Conservation (phyloP, 352 stramenopile species). For the Globisporangium uncinulatum region DNA sequence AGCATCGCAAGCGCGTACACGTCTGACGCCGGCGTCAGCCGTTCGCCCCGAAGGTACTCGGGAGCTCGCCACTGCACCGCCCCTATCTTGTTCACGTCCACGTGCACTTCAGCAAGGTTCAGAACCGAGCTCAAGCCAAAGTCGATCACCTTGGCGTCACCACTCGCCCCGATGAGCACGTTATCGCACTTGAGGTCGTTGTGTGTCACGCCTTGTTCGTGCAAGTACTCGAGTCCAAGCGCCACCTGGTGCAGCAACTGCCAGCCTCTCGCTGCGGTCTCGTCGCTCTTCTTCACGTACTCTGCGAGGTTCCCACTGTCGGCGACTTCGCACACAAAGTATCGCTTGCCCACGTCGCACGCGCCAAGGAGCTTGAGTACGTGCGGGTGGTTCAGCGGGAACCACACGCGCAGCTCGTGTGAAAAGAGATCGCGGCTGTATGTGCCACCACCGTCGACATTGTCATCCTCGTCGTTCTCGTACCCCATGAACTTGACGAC, state of each 20-base stretch:
- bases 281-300: not conserved
- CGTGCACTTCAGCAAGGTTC: not conserved
- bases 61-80: conserved; percentile 1
- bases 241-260: not conserved
- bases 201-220: conserved; percentile 4
- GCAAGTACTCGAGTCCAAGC: conserved; percentile 1
- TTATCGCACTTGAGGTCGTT: conserved; percentile 11
- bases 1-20: conserved; percentile 21
- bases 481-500: conserved; percentile 10
- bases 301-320: not conserved
- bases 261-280: not conserved
- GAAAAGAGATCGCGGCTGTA: conserved; percentile 3
- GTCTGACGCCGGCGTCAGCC: conserved; percentile 10
- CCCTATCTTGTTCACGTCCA: conserved; percentile 1
- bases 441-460: not conserved
- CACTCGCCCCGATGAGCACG: conserved; percentile 1
- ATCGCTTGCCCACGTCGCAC: not conserved
- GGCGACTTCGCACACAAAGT: conserved; percentile 5
- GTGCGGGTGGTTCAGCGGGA: conserved; percentile 5
- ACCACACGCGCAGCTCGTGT: conserved; percentile 9
- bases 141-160: conserved; percentile 4
- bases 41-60: not conserved
- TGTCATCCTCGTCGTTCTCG: not conserved
- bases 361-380: conserved; percentile 7
- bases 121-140: conserved; percentile 10